phyloP scores from a whole-genome alignment of 208 protist species.

The Kentomonas sorsogonicus region DNA sequence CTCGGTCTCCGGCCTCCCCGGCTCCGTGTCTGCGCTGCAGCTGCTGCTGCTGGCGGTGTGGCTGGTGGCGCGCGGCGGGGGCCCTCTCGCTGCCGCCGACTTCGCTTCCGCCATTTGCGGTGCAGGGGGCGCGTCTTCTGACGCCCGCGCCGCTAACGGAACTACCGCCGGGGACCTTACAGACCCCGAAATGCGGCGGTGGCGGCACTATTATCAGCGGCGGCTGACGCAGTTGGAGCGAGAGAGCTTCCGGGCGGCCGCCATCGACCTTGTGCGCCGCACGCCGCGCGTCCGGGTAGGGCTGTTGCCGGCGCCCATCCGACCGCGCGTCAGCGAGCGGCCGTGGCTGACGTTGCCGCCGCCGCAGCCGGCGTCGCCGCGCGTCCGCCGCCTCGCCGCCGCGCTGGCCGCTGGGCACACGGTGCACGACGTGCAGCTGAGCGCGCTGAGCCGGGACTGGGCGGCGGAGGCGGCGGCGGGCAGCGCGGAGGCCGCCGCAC shows the following conservation, averaged over 20 bases:
- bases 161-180: too few relatives aligned
- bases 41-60: conserved; percentile 2
- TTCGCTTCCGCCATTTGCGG: not conserved
- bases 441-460: conserved; percentile 38
- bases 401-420: conserved; percentile 41
- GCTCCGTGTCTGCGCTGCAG: not conserved
- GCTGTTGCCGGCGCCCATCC: not conserved
- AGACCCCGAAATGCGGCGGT: too few relatives aligned
- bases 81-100: not conserved
- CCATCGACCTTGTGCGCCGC: not conserved
- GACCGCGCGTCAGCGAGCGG: not conserved
- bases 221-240: too few relatives aligned
- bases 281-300: not conserved
- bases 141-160: too few relatives aligned
- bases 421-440: conserved; percentile 67
- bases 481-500: too few relatives aligned
- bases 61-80: not conserved
- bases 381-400: conserved; percentile 26
- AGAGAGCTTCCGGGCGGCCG: too few relatives aligned
- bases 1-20: not conserved
- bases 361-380: conserved; percentile 19
- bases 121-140: not conserved
- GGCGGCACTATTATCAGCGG: too few relatives aligned
- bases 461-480: conserved; percentile 38
- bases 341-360: conserved; percentile 5